Conservation (phyloP, 768 basidiomycete genomes). For the Boletellus sp. region DNA sequence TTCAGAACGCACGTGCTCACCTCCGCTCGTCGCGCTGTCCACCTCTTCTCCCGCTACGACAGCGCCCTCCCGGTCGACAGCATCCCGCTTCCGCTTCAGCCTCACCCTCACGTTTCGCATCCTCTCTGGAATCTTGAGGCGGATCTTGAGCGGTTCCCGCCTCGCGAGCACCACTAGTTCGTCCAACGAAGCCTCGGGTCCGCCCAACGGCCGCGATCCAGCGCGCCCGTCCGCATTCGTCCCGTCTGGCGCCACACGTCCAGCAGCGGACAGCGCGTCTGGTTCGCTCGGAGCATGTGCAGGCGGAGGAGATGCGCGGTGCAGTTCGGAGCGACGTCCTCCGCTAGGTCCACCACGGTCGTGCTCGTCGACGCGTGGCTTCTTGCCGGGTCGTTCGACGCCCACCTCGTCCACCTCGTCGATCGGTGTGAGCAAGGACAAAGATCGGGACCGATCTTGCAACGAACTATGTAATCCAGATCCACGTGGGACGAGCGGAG, state of each 20-base stretch:
- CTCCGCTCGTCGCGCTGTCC: not conserved
- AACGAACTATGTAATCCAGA: not conserved
- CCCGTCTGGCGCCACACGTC: not conserved
- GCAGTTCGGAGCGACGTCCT: not conserved
- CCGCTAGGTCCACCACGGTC: too few species aligned
- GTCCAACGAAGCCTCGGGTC: conserved; percentile 17
- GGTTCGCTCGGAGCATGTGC: not conserved
- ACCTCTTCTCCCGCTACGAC: not conserved
- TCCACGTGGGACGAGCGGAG: not conserved
- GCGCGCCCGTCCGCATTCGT: not conserved
- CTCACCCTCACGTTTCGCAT: too few species aligned
- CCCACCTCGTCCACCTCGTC: not conserved
- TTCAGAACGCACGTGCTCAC: not conserved
- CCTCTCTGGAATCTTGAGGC: conserved; percentile 2
- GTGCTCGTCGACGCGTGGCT: not conserved
- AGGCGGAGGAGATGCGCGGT: not conserved
- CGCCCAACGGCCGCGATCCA: conserved; percentile 9
- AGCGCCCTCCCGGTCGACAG: not conserved
- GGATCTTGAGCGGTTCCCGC: conserved; percentile 10
- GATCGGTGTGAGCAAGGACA: conserved; percentile 20
- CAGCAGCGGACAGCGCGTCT: too few species aligned
- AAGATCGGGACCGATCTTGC: not conserved
- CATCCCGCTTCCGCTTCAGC: conserved; percentile 17
- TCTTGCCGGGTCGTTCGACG: not conserved
- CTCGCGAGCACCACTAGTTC: conserved; percentile 17